phyloP scores from a whole-genome alignment of 345 rosid genomes.

The Melastoma malabathricum region DNA sequence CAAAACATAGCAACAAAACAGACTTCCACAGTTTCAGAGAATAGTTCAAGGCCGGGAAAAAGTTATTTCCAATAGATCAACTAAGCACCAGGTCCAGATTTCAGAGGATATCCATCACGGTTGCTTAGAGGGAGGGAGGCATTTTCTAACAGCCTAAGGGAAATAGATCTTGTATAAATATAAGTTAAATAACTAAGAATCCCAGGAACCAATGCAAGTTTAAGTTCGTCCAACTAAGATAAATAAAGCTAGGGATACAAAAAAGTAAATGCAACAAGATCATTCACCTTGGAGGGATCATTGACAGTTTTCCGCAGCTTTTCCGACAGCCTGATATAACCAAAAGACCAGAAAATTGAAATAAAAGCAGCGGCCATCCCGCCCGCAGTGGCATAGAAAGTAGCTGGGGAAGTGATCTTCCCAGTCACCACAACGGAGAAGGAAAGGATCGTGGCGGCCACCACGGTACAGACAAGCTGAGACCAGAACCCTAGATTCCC shows the following conservation, averaged over 20 bases:
- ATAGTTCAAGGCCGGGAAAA: no score
- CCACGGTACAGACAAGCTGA: constrained; percentile 74
- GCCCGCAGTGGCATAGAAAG: constrained; percentile 75
- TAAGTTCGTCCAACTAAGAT: not conserved
- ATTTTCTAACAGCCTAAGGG: no score
- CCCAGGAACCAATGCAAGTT: no score
- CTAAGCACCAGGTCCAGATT: no score
- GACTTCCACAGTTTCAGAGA: no score
- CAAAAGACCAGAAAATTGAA: constrained; percentile 93
- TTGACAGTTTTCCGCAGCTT: constrained; percentile 59
- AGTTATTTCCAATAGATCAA: no score
- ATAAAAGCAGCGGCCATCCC: constrained; percentile 87
- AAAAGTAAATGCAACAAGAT: not conserved
- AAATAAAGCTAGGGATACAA: not conserved
- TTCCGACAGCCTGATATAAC: constrained; percentile 80
- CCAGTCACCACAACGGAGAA: constrained; percentile 74
- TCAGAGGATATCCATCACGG: no score
- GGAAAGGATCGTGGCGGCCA: constrained; percentile 79
- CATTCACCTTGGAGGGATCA: constrained; percentile 83
- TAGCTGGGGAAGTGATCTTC: constrained; percentile 66
- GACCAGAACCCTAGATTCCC: constrained; percentile 96
- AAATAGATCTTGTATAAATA: no score
- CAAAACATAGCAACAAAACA: no score
- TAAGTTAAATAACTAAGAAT: no score
- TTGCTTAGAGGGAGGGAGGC: no score